Evolutionary conservation across 2,329 filamentous ascomycete genomes (phyloP).

Genomic region (Canariomyces notabilis): DNA sequence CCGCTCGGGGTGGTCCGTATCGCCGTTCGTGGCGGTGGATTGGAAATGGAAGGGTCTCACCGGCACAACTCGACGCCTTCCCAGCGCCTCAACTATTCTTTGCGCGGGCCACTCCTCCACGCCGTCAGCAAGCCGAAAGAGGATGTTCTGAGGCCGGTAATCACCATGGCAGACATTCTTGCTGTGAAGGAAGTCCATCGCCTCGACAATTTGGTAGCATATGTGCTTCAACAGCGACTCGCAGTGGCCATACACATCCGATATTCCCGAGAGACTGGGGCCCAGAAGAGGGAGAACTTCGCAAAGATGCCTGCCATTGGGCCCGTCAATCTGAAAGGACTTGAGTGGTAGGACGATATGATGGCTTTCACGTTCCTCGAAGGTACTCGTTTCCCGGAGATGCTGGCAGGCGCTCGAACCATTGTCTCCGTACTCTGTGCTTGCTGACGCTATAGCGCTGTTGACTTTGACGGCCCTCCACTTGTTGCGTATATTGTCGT

Average conservation of each 20-base stretch:
- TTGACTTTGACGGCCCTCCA: neutral
- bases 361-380: neutral
- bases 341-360: neutral
- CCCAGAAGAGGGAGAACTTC: neutral
- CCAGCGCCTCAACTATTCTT: too few relatives aligned
- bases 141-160: too few relatives aligned
- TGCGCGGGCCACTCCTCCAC: too few relatives aligned
- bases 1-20: too few relatives aligned
- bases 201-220: neutral
- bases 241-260: neutral
- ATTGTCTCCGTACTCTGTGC: neutral
- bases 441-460: neutral
- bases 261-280: neutral
- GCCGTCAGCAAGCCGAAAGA: too few relatives aligned
- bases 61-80: too few relatives aligned
- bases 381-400: neutral
- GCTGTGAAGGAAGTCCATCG: neutral
- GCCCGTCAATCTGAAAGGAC: neutral
- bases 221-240: neutral
- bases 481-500: neutral
- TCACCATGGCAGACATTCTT: neutral
- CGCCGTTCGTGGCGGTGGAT: too few relatives aligned
- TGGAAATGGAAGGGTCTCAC: too few relatives aligned
- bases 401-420: neutral
- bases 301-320: neutral